Conservation (phyloP, 306 rosid genomes). For the Castanea crenata region DNA sequence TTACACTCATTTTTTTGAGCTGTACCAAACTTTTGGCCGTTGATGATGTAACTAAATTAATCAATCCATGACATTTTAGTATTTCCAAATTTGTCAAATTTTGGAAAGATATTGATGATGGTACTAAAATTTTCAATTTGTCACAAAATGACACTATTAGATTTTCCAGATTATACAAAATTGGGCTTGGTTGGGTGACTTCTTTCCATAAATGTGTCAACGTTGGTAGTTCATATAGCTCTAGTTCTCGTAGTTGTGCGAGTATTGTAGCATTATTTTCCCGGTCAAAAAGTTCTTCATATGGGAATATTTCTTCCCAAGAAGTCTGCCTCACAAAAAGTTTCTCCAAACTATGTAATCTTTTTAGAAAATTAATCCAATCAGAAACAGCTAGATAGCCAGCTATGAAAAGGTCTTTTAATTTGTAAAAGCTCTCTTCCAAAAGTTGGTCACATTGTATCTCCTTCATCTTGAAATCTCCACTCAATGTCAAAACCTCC, state of each 20-base stretch:
- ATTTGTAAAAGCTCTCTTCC: background rate
- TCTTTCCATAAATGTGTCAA: constrained; percentile 1
- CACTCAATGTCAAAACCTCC: background rate
- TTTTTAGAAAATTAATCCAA: background rate
- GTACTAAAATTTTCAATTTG: background rate
- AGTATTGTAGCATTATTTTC: background rate
- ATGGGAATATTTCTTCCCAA: background rate
- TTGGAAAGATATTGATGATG: no score
- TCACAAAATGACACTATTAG: background rate
- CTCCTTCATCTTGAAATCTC: no score
- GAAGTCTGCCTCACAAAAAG: rapidly evolving
- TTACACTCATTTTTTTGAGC: no score
- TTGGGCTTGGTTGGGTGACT: background rate
- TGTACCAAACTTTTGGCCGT: no score
- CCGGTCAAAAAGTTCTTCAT: background rate
- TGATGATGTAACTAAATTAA: no score
- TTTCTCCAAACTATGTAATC: background rate
- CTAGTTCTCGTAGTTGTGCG: background rate
- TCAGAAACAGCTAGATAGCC: background rate
- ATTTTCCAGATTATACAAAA: background rate
- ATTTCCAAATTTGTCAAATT: no score
- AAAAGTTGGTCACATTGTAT: background rate
- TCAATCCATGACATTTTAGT: no score
- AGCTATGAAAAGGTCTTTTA: background rate
- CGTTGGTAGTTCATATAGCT: rapidly evolving